These are phyloP conservation scores for Cladosporium sphaerospermum DNA, from an alignment of 2,329 filamentous ascomycete genomes.

Conservation along the genomic window DNA sequence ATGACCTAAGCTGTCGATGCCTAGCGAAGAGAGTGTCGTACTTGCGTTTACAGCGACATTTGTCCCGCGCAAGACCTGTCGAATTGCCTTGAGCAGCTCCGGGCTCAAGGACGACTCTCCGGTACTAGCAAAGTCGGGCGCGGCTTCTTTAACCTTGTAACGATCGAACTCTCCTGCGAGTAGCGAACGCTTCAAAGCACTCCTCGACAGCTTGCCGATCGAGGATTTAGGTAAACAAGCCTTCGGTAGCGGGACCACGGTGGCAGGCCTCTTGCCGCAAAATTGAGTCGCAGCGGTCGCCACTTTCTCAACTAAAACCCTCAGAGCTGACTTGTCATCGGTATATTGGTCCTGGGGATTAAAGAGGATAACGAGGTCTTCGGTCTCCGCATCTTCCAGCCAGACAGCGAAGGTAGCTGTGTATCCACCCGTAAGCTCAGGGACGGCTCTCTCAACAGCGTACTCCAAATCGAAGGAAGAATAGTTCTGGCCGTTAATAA, in stretches of 20 bases:
- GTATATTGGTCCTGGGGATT: slow-evolving; percentile 13
- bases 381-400: slow-evolving; percentile 16
- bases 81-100: slow-evolving; percentile 12
- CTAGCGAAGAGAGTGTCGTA: slow-evolving; percentile 13
- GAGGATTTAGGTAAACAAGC: slow-evolving; percentile 19
- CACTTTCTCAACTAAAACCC: slow-evolving; percentile 14
- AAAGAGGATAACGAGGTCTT: slow-evolving; percentile 19
- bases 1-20: slow-evolving; percentile 13
- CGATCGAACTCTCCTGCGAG: slow-evolving; percentile 14
- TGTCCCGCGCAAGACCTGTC: slow-evolving; percentile 11
- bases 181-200: slow-evolving; percentile 13
- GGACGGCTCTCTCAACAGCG: slow-evolving; percentile 17
- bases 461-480: slow-evolving; percentile 20
- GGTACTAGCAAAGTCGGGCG: neutral
- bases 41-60: neutral
- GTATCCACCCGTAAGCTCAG: slow-evolving; percentile 14
- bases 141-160: neutral
- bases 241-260: slow-evolving; percentile 17
- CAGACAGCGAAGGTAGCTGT: slow-evolving; percentile 19
- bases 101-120: neutral
- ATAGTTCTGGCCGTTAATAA: slow-evolving; percentile 22
- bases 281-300: slow-evolving; percentile 12
- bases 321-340: slow-evolving; percentile 14
- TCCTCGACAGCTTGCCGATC: slow-evolving; percentile 21
- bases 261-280: slow-evolving; percentile 17